Base-by-base conservation (phyloP, 2,329 filamentous ascomycete species). In the Xylariaceae sp. region DNA sequence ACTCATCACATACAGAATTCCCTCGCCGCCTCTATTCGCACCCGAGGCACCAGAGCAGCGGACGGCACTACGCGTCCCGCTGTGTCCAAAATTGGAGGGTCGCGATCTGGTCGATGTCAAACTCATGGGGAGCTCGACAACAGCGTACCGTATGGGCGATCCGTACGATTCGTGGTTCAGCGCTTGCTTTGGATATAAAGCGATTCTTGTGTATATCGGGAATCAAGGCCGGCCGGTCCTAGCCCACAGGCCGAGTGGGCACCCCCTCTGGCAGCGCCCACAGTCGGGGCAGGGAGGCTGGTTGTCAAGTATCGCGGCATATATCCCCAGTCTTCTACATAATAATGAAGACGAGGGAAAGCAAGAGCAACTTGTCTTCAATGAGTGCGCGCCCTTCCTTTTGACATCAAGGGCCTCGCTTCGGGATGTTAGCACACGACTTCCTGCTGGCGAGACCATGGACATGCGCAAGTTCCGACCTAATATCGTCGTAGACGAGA, bases 371-470 rank as follows among this genome's bases (percentile, higher is more conserved):
- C 75, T 92, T 39, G 81, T 80, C 2, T 94, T 92, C 68, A 80
- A 83, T 36, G 89, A 94, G 67, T 80, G 81, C 55, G 87, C 88
- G 1, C 86, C 89, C 1, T 87, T 87, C 64, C 77, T 96, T 12
- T 68, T 96, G 19, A 77, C 85, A 5, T 88, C 84, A 0, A 76
- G 83, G 52, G 77, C 81, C 2, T 94, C 87, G 1, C 76, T 91
- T n/a, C 68, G 75, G 17, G 76, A 88, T 58, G 79, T 95, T 42
- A 81, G 79, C 32, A 64, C 65, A 6, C 75, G 83, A 4, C 67
- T 89, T 6, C 69, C 75, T 0, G 71, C 68, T 11, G 66, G 75
- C 30, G 61, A 70, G 17, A 57, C 57, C 2, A 76, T 87, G 70
- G 82, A 85, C 46, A 80, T 87, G 63, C 77, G 76, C 36, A 86